These are phyloP conservation scores for Aspergillus nidulans DNA, from an alignment of 495 filamentous ascomycete genomes.

Conservation along the genomic window DNA sequence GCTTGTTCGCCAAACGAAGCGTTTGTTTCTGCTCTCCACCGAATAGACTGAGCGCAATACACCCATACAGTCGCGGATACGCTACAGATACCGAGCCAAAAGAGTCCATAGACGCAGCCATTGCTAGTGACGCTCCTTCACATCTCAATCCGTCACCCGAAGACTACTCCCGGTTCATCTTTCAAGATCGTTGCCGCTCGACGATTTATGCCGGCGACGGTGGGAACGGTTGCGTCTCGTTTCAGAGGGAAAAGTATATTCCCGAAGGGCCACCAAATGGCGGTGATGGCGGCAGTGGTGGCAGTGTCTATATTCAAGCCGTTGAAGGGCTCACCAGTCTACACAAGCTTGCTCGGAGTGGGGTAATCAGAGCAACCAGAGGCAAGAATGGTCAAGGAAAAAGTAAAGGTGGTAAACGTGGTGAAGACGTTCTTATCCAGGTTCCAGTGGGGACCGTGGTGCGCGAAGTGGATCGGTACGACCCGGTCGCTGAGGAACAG, in stretches of 20 bases:
- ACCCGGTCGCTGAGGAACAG: slow-evolving; percentile 68
- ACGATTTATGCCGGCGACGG: slow-evolving; percentile 72
- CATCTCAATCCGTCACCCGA: slow-evolving; percentile 74
- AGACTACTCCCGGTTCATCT: slow-evolving; percentile 76
- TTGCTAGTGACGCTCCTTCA: slow-evolving; percentile 26
- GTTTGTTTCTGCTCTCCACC: slow-evolving; percentile 29
- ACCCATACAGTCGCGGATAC: slow-evolving; percentile 28
- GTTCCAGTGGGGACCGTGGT: slow-evolving; percentile 93
- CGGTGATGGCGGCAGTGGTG: slow-evolving; percentile 87
- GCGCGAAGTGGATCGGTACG: slow-evolving; percentile 69
- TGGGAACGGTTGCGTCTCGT: slow-evolving; percentile 90
- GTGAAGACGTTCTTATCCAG: slow-evolving; percentile 79
- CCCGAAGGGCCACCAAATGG: slow-evolving; percentile 91
- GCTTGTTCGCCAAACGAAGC: slow-evolving; percentile 26
- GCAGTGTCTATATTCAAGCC: slow-evolving; percentile 91
- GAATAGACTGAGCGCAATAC: slow-evolving; percentile 19
- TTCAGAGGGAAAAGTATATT: slow-evolving; percentile 83
- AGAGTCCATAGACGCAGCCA: slow-evolving; percentile 6
- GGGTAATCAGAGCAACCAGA: slow-evolving; percentile 68
- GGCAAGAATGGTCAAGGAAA: slow-evolving; percentile 87
- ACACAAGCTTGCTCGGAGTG: slow-evolving; percentile 81
- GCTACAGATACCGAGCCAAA: slow-evolving; percentile 25
- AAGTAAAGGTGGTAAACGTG: slow-evolving; percentile 69
- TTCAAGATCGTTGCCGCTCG: slow-evolving; percentile 79
- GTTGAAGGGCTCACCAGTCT: slow-evolving; percentile 84